Conservation (phyloP, 1,284 basidiomycete species). For the Irpex rosettiformis region DNA sequence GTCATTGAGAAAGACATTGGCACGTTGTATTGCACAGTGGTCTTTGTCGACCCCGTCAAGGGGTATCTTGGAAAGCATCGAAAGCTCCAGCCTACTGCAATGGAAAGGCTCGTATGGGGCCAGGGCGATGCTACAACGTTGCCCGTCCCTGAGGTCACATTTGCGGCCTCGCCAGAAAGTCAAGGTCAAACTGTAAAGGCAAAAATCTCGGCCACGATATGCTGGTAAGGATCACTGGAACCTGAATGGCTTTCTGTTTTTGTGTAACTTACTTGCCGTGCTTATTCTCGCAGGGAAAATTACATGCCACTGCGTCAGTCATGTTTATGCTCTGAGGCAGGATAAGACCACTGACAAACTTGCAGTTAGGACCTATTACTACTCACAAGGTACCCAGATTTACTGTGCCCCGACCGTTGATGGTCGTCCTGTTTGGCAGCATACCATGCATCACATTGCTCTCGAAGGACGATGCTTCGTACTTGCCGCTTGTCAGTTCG, state of each 20-base stretch:
- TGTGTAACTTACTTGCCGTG: not conserved
- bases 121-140: slow-evolving; percentile 40
- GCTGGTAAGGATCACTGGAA: slow-evolving; percentile 46
- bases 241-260: not conserved
- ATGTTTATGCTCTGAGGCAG: not conserved
- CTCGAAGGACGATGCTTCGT: slow-evolving; percentile 78
- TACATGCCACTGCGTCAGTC: slow-evolving; percentile 67
- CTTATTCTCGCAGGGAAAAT: slow-evolving; percentile 52
- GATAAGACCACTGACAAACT: not conserved
- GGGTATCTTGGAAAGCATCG: slow-evolving; percentile 64
- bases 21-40: slow-evolving; percentile 68
- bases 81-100: slow-evolving; percentile 71
- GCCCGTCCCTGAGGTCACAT: slow-evolving; percentile 28
- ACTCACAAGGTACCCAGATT: slow-evolving; percentile 57
- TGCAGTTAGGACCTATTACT: slow-evolving; percentile 58
- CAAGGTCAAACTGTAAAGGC: slow-evolving; percentile 33
- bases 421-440: slow-evolving; percentile 57
- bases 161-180: slow-evolving; percentile 17
- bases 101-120: slow-evolving; percentile 71
- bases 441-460: slow-evolving; percentile 71
- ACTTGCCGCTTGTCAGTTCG: slow-evolving; percentile 61
- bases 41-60: slow-evolving; percentile 59
- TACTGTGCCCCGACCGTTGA: slow-evolving; percentile 76
- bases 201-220: slow-evolving; percentile 62
- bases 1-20: slow-evolving; percentile 65